Evolutionary conservation across 371 early-diverging fungal species (phyloP).

Genomic region (Lichtheimia ornata): DNA sequence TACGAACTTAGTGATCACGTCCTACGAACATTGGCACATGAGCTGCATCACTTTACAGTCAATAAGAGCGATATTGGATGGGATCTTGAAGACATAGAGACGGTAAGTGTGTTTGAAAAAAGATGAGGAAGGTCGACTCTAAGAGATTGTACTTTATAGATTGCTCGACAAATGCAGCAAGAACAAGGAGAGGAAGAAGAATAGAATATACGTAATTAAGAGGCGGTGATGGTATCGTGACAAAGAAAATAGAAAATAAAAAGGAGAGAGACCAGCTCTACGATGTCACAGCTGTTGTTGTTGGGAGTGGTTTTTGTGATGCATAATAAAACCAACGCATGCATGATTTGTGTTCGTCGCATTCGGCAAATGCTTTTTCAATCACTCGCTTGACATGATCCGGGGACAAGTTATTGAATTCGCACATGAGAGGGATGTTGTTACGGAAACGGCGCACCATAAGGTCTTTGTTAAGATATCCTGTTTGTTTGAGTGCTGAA

Average conservation of each 20-base stretch:
- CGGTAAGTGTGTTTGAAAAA: constrained; percentile 23
- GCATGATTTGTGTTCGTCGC: constrained; percentile 22
- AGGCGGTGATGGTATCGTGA: no score
- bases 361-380: constrained; percentile 16
- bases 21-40: constrained; percentile 74
- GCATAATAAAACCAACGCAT: constrained; percentile 22
- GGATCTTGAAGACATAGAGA: constrained; percentile 76
- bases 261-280: constrained; percentile 14
- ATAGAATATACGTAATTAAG: constrained; percentile 6
- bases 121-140: not conserved
- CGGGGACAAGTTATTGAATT: not conserved
- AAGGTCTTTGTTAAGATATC: constrained; percentile 24
- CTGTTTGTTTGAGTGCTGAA: constrained; percentile 17
- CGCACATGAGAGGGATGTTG: not conserved
- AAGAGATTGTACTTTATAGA: not conserved
- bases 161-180: constrained; percentile 13
- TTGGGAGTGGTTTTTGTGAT: constrained; percentile 13
- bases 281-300: not conserved
- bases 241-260: no score
- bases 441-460: constrained; percentile 19
- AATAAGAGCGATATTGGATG: constrained; percentile 70
- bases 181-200: constrained; percentile 7
- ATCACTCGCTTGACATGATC: constrained; percentile 6
- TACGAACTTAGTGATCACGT: constrained; percentile 59
- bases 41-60: constrained; percentile 74